Evolutionary conservation across 2,329 filamentous ascomycete species (phyloP), one percentile per base, ranked within the genome.

Genomic region (Verticillium longisporum): DNA sequence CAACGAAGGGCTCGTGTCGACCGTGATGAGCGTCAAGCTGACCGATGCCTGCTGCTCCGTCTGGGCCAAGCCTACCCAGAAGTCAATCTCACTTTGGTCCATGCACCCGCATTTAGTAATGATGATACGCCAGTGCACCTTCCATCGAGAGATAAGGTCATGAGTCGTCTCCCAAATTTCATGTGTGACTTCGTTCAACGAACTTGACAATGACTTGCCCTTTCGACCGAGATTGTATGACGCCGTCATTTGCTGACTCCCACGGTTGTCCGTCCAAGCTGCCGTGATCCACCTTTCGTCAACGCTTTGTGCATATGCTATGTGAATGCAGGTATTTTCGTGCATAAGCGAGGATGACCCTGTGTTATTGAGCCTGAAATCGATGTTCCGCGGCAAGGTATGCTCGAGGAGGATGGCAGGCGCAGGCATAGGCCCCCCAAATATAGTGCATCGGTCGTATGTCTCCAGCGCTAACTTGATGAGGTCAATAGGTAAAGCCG

Each of bases 131-230:
- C 91, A 94, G 61, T 88, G 86, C 0, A 93, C 86, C 67, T 86
- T 88, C 72, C 87, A 85, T 15, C 80, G 78, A 0, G 87, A 84
- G 37, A 92, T 84, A 36, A 94, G 82, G n/a, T 88, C 88, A 34
- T 88, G 77, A 0, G 91, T 94, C 1, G 87, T 89, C 60, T 87
- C 83, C 90, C 91, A 94, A 3, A 95, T 89, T 68, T 93, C 90
- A 56, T 83, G 81, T 1, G 86, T 85, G n/a, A 92, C 78, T 26
- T 90, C 85, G 14, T 78, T 77, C 63, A 92, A 84, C 1, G 77
- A 69, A 14, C 78, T 81, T 7, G 82, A 77, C 2, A 82, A 69
- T 1, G 78, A 71, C 60, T 81, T 78, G 66, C 82, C 78, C 73
- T 85, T 81, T 63, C 87, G 78, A 15, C 85, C 79, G 55, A 94